Evolutionary conservation across 352 stramenopile species (phyloP).

Genomic region (Pythium utonaiense): DNA sequence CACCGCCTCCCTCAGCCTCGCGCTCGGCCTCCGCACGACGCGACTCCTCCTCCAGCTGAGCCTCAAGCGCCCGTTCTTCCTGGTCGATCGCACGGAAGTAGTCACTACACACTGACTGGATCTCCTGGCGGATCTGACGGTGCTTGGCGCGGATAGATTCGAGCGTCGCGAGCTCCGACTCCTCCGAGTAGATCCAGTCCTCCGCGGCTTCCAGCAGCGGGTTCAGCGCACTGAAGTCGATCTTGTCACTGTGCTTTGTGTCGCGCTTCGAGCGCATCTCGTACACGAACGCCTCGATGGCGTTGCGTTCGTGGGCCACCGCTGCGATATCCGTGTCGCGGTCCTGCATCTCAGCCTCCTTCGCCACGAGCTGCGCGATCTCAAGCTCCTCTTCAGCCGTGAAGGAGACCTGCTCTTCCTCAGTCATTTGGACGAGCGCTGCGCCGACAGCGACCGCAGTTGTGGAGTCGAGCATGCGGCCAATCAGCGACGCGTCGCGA

Average conservation of each 20-base stretch:
- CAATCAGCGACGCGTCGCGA: constrained; percentile 47
- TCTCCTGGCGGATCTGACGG: constrained; percentile 49
- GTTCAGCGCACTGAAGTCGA: constrained; percentile 57
- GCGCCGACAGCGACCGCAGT: constrained; percentile 78
- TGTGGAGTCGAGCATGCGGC: constrained; percentile 87
- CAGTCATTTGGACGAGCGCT: constrained; percentile 33
- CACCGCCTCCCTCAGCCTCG: constrained; percentile 64
- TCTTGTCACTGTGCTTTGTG: constrained; percentile 67
- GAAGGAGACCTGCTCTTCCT: constrained; percentile 14
- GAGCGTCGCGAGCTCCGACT: constrained; percentile 72
- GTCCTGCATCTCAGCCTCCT: constrained; percentile 71
- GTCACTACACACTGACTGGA: constrained; percentile 42
- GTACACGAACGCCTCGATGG: constrained; percentile 89
- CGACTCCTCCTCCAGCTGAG: constrained; percentile 74
- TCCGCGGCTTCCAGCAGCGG: constrained; percentile 79
- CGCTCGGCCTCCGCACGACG: constrained; percentile 69
- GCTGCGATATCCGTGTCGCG: constrained; percentile 63
- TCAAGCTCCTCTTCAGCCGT: constrained; percentile 27
- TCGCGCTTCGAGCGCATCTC: constrained; percentile 83
- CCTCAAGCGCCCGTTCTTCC: constrained; percentile 63
- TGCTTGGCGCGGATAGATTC: constrained; percentile 46
- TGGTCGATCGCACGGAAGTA: constrained; percentile 71
- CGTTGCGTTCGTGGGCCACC: constrained; percentile 84
- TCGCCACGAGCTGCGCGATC: constrained; percentile 34
- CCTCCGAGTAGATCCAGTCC: constrained; percentile 91